Evolutionary conservation across 2,329 filamentous ascomycete species (phyloP), one percentile per base, ranked within the genome.

Genomic region (Colletotrichum orchidophilum): DNA sequence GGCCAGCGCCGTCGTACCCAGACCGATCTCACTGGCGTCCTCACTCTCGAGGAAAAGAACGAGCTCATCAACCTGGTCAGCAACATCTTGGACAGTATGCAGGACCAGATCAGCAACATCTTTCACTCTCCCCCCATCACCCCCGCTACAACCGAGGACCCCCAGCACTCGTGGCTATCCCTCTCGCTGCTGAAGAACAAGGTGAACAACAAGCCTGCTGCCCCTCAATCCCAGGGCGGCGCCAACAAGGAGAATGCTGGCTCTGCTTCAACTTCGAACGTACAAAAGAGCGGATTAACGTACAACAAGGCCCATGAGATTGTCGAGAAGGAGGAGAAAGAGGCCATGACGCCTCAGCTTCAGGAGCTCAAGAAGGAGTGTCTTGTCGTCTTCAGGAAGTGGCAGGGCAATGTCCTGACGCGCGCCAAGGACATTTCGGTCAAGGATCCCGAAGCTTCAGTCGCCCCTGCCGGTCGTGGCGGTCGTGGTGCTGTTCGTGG

Each of bases 381-480:
- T 1, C 79, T 97, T 5, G 83, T 86, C 7, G 91, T 92, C 78
- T 97, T 96, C 78, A 90, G 93, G 69, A 92, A 94, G 74, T 98
- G 96, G 96, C 89, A 94, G 76, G 86, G 90, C 6, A 85, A 86
- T 13, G 88, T 97, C 11, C 83, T 94, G 50, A 87, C 89, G 67
- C 89, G 95, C 15, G 84, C 97, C 27, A 89, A 90, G 21, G 92
- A 96, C 42, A 87, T 95, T 21, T 86, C 87, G 52, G 84, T 88
- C 72, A 85, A 83, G 63, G 85, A 87, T 69, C 74, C 75, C 63
- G 77, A 72, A 71, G 65, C 64, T 64, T 18, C 71, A 27, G 39
- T 60, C 72, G 29, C 27, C 58, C 27, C 60, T 3, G 59, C 75
- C 75, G 76, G 77, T 73, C 82, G 82, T 66, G 79, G 82, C 63